Evolutionary conservation across 192 early-diverging fungal genomes (phyloP).

Genomic region (Rhizophlyctis rosea): DNA sequence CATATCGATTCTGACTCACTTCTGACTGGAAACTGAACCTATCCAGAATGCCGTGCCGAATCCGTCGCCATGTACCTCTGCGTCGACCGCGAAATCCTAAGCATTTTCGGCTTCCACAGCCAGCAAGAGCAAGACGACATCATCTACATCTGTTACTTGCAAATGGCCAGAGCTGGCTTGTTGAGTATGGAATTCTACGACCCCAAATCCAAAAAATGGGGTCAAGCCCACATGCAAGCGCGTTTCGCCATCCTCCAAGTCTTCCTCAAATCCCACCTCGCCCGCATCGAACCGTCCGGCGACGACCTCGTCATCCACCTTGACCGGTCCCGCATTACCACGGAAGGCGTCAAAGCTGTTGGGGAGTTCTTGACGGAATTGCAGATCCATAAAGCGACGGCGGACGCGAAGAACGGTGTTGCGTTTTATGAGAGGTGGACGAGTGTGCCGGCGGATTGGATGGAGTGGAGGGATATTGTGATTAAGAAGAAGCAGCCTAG

Average conservation of each 20-base stretch:
- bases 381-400: slow-evolving; percentile 60
- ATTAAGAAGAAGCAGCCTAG: slow-evolving; percentile 51
- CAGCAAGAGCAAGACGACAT: slow-evolving; percentile 46
- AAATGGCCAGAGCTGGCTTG: slow-evolving; percentile 60
- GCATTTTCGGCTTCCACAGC: slow-evolving; percentile 48
- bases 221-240: slow-evolving; percentile 60
- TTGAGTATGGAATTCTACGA: slow-evolving; percentile 51
- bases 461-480: slow-evolving; percentile 48
- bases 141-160: slow-evolving; percentile 45
- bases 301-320: slow-evolving; percentile 43
- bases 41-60: slow-evolving; percentile 57
- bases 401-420: slow-evolving; percentile 44
- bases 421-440: slow-evolving; percentile 48
- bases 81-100: slow-evolving; percentile 42
- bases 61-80: slow-evolving; percentile 48
- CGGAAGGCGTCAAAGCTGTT: slow-evolving; percentile 48
- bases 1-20: neutral
- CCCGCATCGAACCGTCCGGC: slow-evolving; percentile 20
- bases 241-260: slow-evolving; percentile 53
- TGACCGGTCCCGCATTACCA: slow-evolving; percentile 50
- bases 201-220: slow-evolving; percentile 32
- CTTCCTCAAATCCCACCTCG: slow-evolving; percentile 47
- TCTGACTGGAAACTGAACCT: slow-evolving; percentile 2
- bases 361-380: slow-evolving; percentile 53
- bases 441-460: slow-evolving; percentile 49